Conservation (phyloP, 208 protist genomes). For the Wallacemonas sp. region DNA sequence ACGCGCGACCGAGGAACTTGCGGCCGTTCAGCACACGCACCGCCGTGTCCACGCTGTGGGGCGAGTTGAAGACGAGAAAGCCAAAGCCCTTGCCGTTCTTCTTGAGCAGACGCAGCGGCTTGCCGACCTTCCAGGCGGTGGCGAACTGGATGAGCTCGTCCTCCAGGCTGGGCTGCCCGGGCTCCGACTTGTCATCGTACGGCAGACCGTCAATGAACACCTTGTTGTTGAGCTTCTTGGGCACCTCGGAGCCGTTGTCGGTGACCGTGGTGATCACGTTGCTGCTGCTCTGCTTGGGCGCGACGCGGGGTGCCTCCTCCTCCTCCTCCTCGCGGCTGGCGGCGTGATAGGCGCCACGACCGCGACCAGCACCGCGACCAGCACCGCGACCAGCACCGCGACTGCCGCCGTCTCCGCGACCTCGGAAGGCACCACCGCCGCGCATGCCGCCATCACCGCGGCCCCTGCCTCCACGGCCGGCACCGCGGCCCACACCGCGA, state of each 20-base stretch:
- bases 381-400: slow-evolving; percentile 2
- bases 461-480: slow-evolving; percentile 16
- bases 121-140: slow-evolving; percentile 84
- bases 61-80: slow-evolving; percentile 87
- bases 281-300: slow-evolving; percentile 21
- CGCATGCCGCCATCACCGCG: slow-evolving; percentile 5
- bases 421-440: slow-evolving; percentile 16
- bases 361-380: slow-evolving; percentile 9
- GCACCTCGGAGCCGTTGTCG: slow-evolving; percentile 75
- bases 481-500: slow-evolving; percentile 10
- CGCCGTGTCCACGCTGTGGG: slow-evolving; percentile 82
- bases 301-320: background rate
- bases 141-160: slow-evolving; percentile 86
- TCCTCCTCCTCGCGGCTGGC: slow-evolving; percentile 1
- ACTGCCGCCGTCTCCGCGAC: slow-evolving; percentile 4
- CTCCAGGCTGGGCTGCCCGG: slow-evolving; percentile 66
- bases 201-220: slow-evolving; percentile 91
- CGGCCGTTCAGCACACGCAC: slow-evolving; percentile 86
- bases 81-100: slow-evolving; percentile 89
- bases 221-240: slow-evolving; percentile 85
- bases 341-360: slow-evolving; percentile 2
- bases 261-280: slow-evolving; percentile 70
- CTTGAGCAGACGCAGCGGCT: slow-evolving; percentile 87
- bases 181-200: slow-evolving; percentile 62
- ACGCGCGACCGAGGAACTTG: slow-evolving; percentile 86